Evolutionary conservation across 2,329 filamentous ascomycete genomes (phyloP), one percentile per base, ranked within the genome.

Genomic region (Penicillium sp.): DNA sequence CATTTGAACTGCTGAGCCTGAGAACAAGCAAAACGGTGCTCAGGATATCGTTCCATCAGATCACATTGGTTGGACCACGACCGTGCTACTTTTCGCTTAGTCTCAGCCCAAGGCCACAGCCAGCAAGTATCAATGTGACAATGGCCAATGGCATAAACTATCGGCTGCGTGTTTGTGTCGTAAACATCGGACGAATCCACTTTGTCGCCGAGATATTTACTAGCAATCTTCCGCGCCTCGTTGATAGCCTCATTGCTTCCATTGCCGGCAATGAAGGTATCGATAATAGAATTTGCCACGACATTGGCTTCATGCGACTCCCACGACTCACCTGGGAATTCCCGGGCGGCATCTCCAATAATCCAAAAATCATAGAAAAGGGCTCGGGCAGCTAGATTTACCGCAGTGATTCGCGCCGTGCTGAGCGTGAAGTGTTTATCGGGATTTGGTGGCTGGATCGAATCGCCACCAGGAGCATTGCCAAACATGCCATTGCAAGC

Each of bases 401-500:
- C 87, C 49, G 91, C 92, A 2, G 93, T 89, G 61, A 99, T 96
- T 60, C 93, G 88, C 15, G 93, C 93, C 62, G 86, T 88, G 61
- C 80, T 78, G 54, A 99, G 82, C 57, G 82, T 83, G 73, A 89
- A 99, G 72, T 89, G 90, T 67, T 83, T 89, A 79, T 97, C 86
- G n/a, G 90, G 89, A 59, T 89, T 82, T 0, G 94, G 94, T 15
- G 94, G 92, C 72, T 96, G 90, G 66, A 97, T 97, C 33, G 83
- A 86, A 73, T 96, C 91, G 27, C 91, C 91, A 21, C 89, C 89
- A 0, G 89, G 83, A 0, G 92, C 89, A 73, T 96, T 96, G 66
- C 94, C 94, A 77, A 97, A 97, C 93, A 97, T 97, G 75, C 89
- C 88, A 74, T 99, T 99, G 78, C 94, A 97, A 21, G 94, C 94